These are phyloP conservation scores for Diplodia seriata DNA, from an alignment of 2,329 filamentous ascomycete species.

Conservation along the genomic window DNA sequence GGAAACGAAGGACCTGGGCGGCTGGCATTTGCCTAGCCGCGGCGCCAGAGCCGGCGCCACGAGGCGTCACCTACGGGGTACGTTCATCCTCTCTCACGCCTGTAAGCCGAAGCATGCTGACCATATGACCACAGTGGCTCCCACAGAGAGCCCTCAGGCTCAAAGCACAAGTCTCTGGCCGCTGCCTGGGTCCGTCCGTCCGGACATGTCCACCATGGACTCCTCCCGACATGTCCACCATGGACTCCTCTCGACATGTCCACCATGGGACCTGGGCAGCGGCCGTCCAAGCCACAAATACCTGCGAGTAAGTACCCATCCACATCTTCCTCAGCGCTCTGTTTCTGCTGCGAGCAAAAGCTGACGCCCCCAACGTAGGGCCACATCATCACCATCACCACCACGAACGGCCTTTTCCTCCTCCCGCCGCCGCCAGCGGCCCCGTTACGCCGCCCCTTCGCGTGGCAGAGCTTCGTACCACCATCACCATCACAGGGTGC, in stretches of 20 bases:
- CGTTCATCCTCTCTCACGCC: not conserved
- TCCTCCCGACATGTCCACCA: no score
- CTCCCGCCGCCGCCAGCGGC: slow-evolving; percentile 1
- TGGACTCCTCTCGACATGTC: no score
- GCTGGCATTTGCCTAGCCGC: not conserved
- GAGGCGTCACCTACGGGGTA: not conserved
- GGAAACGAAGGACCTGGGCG: not conserved
- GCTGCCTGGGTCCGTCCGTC: not conserved
- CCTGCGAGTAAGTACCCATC: not conserved
- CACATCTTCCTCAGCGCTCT: not conserved
- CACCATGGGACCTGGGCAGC: not conserved
- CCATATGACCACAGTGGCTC: not conserved
- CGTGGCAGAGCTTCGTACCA: not conserved
- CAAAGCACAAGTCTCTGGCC: not conserved
- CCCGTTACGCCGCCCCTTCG: not conserved
- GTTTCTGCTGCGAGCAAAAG: not conserved
- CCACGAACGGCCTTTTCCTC: not conserved
- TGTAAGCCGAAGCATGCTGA: not conserved
- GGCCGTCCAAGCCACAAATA: not conserved
- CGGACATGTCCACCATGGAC: no score
- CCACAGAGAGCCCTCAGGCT: not conserved
- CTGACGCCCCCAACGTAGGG: not conserved
- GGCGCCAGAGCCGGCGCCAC: not conserved
- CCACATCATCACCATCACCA: not conserved
- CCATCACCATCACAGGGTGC: no score